These are phyloP conservation scores for Microcyclosporella mali DNA, from an alignment of 2,329 filamentous ascomycete species.

Conservation along the genomic window DNA sequence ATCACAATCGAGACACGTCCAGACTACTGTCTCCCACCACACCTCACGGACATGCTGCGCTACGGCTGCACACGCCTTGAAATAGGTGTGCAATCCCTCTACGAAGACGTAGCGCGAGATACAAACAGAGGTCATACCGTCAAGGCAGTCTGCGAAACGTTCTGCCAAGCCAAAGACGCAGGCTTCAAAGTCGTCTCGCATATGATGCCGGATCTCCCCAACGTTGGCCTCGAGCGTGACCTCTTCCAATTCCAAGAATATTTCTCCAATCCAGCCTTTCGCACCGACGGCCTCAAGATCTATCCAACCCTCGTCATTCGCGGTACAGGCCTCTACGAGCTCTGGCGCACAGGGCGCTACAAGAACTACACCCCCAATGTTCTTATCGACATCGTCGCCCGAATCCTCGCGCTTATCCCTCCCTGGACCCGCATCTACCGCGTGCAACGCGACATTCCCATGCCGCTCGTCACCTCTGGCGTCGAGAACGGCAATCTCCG, in stretches of 20 bases:
- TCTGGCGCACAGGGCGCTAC: conserved; percentile 94
- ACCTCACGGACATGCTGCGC: conserved; percentile 91
- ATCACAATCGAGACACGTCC: conserved; percentile 97
- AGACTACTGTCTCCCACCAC: conserved; percentile 94
- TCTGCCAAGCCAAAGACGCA: conserved; percentile 93
- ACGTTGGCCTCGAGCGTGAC: conserved; percentile 97
- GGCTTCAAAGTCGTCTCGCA: conserved; percentile 98
- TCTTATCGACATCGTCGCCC: conserved; percentile 87
- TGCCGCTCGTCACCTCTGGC: conserved; percentile 97
- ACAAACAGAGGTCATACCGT: conserved; percentile 97
- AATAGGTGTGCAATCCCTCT: conserved; percentile 91
- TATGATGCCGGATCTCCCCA: conserved; percentile 99
- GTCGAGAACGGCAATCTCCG: conserved; percentile 96
- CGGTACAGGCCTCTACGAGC: conserved; percentile 90
- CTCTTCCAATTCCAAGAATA: conserved; percentile 96
- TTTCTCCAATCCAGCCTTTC: conserved; percentile 92
- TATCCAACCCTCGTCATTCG: conserved; percentile 97
- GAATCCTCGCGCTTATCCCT: conserved; percentile 90
- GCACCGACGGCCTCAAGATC: conserved; percentile 95
- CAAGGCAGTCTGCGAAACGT: conserved; percentile 89
- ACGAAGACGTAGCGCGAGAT: conserved; percentile 96
- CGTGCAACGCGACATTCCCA: conserved; percentile 97
- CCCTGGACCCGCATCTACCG: conserved; percentile 99
- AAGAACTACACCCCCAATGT: conserved; percentile 99
- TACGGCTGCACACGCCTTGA: conserved; percentile 95